Conservation (phyloP, 805 yeast genomes). For the Lipomyces spencermartinsiae region DNA sequence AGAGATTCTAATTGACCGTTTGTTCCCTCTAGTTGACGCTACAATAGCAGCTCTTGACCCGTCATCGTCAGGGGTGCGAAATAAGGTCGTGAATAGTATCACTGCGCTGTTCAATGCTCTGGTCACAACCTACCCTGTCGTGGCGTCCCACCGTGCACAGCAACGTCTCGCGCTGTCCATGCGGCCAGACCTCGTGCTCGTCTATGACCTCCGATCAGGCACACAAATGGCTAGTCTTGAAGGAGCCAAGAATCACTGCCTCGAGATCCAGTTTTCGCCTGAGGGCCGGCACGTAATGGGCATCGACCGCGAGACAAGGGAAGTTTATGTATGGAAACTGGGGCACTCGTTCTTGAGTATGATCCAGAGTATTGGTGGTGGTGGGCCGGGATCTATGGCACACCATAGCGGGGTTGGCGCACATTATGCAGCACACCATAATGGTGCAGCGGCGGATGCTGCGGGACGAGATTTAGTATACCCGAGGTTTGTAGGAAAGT, state of each 20-base stretch:
- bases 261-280: constrained; percentile 37
- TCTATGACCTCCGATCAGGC: constrained; percentile 40
- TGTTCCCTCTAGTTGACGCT: constrained; percentile 36
- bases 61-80: constrained; percentile 26
- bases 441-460: constrained; percentile 22
- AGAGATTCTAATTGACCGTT: constrained; percentile 27
- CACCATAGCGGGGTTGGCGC: constrained; percentile 1
- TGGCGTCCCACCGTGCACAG: constrained; percentile 40
- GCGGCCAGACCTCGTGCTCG: constrained; percentile 36
- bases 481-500: constrained; percentile 35
- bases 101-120: constrained; percentile 32
- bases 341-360: constrained; percentile 39
- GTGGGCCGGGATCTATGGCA: constrained; percentile 13
- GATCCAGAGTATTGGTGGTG: constrained; percentile 37
- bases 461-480: constrained; percentile 33
- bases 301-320: constrained; percentile 25
- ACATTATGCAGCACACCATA: constrained; percentile 19
- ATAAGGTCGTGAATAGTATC: constrained; percentile 32
- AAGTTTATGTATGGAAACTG: constrained; percentile 38
- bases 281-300: constrained; percentile 39
- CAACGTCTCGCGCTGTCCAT: constrained; percentile 38
- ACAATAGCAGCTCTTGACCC: constrained; percentile 36
- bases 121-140: constrained; percentile 31
- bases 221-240: constrained; percentile 37
- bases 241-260: constrained; percentile 28